A percentile compares a stretch with the other conserved stretches of the same genome.
Conservation (phyloP, 2,329 filamentous ascomycete genomes). For the Shiraia bambusicola region DNA sequence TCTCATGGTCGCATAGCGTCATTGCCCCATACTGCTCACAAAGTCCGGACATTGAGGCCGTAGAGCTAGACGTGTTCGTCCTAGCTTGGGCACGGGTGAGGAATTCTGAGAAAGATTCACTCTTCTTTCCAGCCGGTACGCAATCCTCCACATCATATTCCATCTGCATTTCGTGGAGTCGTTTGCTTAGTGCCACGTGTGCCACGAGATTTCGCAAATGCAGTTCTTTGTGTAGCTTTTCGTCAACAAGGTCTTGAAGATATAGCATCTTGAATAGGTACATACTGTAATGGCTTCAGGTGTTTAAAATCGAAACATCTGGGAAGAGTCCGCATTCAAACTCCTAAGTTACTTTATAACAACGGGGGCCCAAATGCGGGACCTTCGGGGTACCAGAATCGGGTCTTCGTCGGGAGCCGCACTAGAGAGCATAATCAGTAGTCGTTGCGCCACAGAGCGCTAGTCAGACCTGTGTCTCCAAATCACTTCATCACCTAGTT, state of each 20-base stretch:
- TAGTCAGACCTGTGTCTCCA: background rate
- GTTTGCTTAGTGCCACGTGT: background rate
- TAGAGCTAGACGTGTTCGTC: conserved; percentile 14
- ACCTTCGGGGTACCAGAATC: background rate
- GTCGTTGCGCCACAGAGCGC: background rate
- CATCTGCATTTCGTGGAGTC: conserved; percentile 3
- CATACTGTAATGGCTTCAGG: background rate
- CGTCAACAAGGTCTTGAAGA: background rate
- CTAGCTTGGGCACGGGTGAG: conserved; percentile 7
- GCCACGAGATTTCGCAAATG: background rate
- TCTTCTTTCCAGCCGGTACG: conserved; percentile 12
- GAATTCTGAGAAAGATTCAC: conserved; percentile 16
- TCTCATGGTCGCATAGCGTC: conserved; percentile 9
- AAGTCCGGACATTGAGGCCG: conserved; percentile 9
- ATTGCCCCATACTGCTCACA: conserved; percentile 14
- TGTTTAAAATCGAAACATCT: background rate
- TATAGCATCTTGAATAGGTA: background rate
- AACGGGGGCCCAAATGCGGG: background rate
- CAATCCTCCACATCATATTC: conserved; percentile 11
- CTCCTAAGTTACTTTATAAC: too few species aligned
- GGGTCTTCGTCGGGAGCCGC: background rate
- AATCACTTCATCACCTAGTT: background rate
- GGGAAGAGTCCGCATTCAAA: background rate
- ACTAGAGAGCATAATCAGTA: background rate
- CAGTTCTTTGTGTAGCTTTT: conserved; percentile 13